Evolutionary conservation across 192 early-diverging fungal genomes (phyloP), one percentile per base, ranked within the genome.

Genomic region (Backusella psychrophila): DNA sequence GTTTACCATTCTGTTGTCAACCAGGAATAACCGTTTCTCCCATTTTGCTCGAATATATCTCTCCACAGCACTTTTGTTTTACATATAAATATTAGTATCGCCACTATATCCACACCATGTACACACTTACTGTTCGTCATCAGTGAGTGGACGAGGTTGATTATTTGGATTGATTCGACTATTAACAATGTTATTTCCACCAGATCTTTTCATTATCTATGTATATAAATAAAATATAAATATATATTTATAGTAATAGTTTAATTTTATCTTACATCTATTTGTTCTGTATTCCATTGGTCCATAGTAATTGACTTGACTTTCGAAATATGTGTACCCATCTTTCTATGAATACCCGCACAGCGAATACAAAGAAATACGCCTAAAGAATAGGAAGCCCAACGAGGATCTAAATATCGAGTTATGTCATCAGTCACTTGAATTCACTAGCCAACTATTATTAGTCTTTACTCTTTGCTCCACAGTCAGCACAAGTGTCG

Each of bases 351-450:
- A 46, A 94, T 78, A 34, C 93, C 90, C 49, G 88, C 93, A 83
- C 98, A 99, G 4, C 96, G 89, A 31, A 98, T 96, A 86, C 98
- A 99, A 44, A 99, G 77, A 79, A 99, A 98, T 49, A 96, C 87
- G 6, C 98, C 97, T 42, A 98, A 78, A 79, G 95, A 96, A 92
- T 91, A 93, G 8, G 94, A 96, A 31, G 92, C 91, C 93, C 94
- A 96, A 53, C 92, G 93, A 38, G 94, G 92, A 21, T 89, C 93
- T 95, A 91, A 11, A 74, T n/a, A 41, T 26, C 31, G 41, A 21
- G 21, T 0, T 17, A 49, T 17, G 44, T 49, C 14, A 36, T 31
- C 15, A 56, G 46, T 44, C 5, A 46, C 11, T 29, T 63, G 26
- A 26, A 59, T 59, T 12, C 34, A 26, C 19, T 17, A 29, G 21